phyloP scores from a whole-genome alignment of 257 asterid species.

The Scutellaria baicalensis region DNA sequence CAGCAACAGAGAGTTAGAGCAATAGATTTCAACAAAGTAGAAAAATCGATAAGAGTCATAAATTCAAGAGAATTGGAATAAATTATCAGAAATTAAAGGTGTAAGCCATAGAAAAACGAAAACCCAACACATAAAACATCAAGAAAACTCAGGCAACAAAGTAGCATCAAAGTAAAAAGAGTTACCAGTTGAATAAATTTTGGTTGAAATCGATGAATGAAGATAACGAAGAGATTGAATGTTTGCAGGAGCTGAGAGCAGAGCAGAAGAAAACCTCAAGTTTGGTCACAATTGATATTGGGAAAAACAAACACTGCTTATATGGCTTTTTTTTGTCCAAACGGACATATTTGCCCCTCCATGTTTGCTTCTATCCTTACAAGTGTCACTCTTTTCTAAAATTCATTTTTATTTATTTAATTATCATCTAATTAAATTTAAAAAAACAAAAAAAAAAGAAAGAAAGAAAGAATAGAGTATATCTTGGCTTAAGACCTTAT shows the following conservation, averaged over 20 bases:
- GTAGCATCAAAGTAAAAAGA: not conserved
- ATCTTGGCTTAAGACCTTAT: too few species aligned
- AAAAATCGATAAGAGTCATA: not conserved
- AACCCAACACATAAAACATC: not conserved
- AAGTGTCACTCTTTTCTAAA: not conserved
- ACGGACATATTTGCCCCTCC: slow-evolving; percentile 19
- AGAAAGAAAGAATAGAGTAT: too few species aligned
- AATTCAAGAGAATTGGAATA: not conserved
- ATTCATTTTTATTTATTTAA: not conserved
- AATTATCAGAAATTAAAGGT: not conserved
- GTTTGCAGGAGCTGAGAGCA: not conserved
- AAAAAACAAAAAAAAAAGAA: too few species aligned
- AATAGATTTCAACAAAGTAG: not conserved
- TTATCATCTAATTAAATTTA: not conserved
- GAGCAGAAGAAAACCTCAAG: not conserved
- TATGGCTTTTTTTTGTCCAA: slow-evolving; percentile 17
- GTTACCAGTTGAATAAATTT: not conserved
- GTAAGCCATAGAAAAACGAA: not conserved
- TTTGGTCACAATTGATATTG: not conserved
- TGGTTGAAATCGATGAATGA: not conserved
- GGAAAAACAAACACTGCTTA: not conserved
- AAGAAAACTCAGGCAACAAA: not conserved
- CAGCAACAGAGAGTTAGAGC: not conserved
- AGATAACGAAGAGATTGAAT: not conserved
- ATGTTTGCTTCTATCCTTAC: not conserved